A percentile compares a stretch with the other conserved stretches of the same genome.
Conservation (phyloP, 345 rosid genomes). For the Lepidium sativum region DNA sequence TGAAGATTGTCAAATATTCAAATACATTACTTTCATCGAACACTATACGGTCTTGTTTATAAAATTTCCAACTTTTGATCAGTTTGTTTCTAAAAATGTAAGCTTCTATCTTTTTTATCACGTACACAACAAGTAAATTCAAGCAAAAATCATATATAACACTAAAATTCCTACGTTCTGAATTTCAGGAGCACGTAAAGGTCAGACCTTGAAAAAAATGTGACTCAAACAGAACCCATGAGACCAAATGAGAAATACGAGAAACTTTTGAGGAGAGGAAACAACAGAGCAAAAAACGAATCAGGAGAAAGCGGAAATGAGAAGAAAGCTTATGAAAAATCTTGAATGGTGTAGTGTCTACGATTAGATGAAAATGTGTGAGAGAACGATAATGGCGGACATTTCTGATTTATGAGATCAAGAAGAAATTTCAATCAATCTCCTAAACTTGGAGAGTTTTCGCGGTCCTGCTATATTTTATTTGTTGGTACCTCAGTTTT, state of each 20-base stretch:
- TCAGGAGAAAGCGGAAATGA: neutral
- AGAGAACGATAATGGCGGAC: conserved; percentile 35
- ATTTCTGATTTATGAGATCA: conserved; percentile 1
- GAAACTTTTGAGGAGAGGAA: conserved; percentile 3
- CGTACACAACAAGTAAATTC: neutral
- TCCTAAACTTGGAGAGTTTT: conserved; percentile 15
- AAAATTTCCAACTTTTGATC: neutral
- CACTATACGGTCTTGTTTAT: neutral
- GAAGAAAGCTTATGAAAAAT: neutral
- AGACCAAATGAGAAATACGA: conserved; percentile 1
- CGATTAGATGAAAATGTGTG: conserved; percentile 34
- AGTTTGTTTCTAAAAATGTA: neutral
- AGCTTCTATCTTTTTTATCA: neutral
- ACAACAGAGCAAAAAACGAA: neutral
- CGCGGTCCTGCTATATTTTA: neutral
- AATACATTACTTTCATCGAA: conserved; percentile 7
- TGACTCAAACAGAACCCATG: conserved; percentile 2
- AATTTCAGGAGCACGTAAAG: neutral
- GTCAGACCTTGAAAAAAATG: conserved; percentile 12
- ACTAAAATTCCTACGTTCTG: neutral
- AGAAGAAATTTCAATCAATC: neutral
- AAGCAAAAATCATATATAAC: neutral
- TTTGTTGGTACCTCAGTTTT: neutral
- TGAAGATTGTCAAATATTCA: conserved; percentile 8
- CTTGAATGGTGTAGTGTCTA: conserved; percentile 15